These are phyloP conservation scores for Sporisorium iseilematis-ciliati DNA, from an alignment of 1,284 basidiomycete species.

Conservation along the genomic window DNA sequence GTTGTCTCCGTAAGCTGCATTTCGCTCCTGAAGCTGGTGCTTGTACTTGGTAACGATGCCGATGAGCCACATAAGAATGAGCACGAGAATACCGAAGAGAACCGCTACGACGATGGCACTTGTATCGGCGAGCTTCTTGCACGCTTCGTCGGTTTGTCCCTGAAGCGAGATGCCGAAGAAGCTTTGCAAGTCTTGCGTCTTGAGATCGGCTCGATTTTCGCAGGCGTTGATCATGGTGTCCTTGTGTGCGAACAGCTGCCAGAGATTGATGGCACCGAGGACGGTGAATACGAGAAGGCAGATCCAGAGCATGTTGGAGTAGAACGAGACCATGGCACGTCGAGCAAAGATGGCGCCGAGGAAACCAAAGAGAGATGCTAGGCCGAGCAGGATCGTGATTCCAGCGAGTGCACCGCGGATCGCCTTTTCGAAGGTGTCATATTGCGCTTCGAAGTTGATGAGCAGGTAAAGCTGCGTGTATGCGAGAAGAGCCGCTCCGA, in stretches of 20 bases:
- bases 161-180: constrained; percentile 22
- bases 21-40: constrained; percentile 20
- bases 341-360: constrained; percentile 20
- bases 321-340: constrained; percentile 26
- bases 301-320: constrained; percentile 35
- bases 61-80: constrained; percentile 28
- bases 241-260: constrained; percentile 32
- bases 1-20: background rate
- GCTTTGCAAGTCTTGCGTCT: constrained; percentile 11
- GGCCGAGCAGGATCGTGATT: constrained; percentile 25
- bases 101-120: constrained; percentile 20
- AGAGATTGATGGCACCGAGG: constrained; percentile 25
- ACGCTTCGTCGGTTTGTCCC: constrained; percentile 2
- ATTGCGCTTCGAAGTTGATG: constrained; percentile 16
- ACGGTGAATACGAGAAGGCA: constrained; percentile 21
- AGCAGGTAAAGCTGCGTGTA: constrained; percentile 32
- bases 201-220: constrained; percentile 6
- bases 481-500: constrained; percentile 14
- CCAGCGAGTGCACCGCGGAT: constrained; percentile 31
- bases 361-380: constrained; percentile 32
- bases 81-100: constrained; percentile 27
- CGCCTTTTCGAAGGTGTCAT: constrained; percentile 24
- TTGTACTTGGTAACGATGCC: constrained; percentile 41
- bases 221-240: constrained; percentile 1
- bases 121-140: constrained; percentile 16